Percentiles rank a stretch among this genome's conserved stretches.
Conservation (phyloP, 1,284 basidiomycete species). For the Microbotryum saponariae region DNA sequence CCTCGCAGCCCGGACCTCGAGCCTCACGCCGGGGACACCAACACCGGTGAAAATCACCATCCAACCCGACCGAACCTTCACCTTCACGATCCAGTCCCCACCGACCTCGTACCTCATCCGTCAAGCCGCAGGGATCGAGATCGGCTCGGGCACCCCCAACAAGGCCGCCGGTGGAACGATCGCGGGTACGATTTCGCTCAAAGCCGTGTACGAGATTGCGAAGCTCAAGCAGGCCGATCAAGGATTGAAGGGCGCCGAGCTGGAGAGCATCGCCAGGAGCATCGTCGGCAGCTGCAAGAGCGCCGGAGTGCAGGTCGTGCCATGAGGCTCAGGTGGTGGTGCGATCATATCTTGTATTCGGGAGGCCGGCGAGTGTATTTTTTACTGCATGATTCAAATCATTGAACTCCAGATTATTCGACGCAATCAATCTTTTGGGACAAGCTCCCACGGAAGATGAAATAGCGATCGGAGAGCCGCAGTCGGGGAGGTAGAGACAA, state of each 20-base stretch:
- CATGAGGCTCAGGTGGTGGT: slow-evolving; percentile 43
- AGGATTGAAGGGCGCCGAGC: slow-evolving; percentile 63
- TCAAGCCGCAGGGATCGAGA: slow-evolving; percentile 81
- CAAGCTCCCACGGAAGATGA: no score
- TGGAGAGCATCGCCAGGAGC: slow-evolving; percentile 80
- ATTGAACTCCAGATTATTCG: no score
- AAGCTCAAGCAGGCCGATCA: slow-evolving; percentile 91
- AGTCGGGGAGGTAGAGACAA: no score
- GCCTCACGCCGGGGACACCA: slow-evolving; percentile 78
- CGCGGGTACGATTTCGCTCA: slow-evolving; percentile 66
- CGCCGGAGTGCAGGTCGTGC: slow-evolving; percentile 77
- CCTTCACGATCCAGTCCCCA: slow-evolving; percentile 85
- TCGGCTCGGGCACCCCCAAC: slow-evolving; percentile 58
- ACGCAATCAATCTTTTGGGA: no score
- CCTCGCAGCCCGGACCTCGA: slow-evolving; percentile 77
- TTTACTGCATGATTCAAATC: no score
- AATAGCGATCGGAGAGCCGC: no score
- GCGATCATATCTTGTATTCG: no score
- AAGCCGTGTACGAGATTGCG: slow-evolving; percentile 98
- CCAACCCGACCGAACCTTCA: slow-evolving; percentile 89
- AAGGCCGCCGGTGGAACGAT: slow-evolving; percentile 45
- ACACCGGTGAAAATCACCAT: slow-evolving; percentile 86
- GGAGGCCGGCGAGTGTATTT: no score
- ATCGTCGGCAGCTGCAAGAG: slow-evolving; percentile 76
- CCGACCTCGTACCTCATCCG: slow-evolving; percentile 84